Evolutionary conservation across 305 asterid genomes (phyloP), one percentile per base, ranked within the genome.

Genomic region (Fraxinus floribunda): DNA sequence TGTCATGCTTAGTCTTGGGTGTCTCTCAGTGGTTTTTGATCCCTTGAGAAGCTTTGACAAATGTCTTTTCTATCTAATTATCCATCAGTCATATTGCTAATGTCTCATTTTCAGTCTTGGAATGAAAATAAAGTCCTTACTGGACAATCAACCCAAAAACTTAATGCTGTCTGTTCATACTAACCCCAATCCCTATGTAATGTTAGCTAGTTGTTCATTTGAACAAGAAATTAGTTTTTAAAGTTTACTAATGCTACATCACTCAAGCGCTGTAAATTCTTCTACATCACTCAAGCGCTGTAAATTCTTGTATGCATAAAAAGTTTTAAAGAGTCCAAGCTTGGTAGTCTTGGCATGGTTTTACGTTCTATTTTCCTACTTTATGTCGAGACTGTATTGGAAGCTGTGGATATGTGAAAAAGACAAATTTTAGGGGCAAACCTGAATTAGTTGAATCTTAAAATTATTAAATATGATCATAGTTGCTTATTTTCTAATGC

Each of bases 301-400:
- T 13, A 38, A 76, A 41, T 26, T 68, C 13, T 76, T 41, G 57
- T 76, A 11, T 10, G 20, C 6, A 1, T 76, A 11, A 24, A 7
- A 18, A 15, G 34, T 10, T 16, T 34, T 38, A 70, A 70, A 32
- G 66, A 39, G 15, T 68, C 18, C 32, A 24, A 39, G 26, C 26
- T 79, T 20, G 32, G 38, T 70, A 18, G 16, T n/a, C 75, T 70
- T 39, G 30, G 36, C 79, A 52, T 80, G 71, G 29, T 62, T 49
- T 83, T 83, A 70, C 79, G 29, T 75, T 44, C 44, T 41, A 71
- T 75, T 9, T 83, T 70, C 74, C 44, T 30, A 71, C 66, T 80
- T 29, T 11, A 68, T 72, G 38, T 80, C 24, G 7, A 78, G 83
- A 71, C n/a, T 73, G 79, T 75, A 68, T 68, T 46, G 44, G 76